Conservation (phyloP, 768 basidiomycete species). For the Tricholoma bakamatsutake region DNA sequence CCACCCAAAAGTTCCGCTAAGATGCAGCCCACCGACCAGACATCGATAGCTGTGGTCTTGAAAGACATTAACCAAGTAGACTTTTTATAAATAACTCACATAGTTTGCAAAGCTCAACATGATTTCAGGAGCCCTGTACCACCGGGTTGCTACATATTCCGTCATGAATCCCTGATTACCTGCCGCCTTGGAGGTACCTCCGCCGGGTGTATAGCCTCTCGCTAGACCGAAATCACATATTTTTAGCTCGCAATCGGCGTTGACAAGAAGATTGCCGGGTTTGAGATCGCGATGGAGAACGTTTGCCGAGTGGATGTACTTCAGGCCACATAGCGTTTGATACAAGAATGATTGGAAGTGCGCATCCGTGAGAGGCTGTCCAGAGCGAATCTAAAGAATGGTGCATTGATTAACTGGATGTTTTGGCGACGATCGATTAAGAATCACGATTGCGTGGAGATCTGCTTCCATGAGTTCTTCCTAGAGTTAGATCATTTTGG, state of each 20-base stretch:
- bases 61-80: conserved; percentile 7
- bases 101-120: conserved; percentile 97
- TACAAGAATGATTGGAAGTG: conserved; percentile 97
- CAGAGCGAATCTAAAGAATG: conserved; percentile 63
- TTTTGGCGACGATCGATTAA: background rate
- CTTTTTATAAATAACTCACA: conserved; percentile 38
- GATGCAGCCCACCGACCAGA: conserved; percentile 96
- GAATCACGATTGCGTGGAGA: conserved; percentile 90
- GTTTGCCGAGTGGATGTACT: conserved; percentile 97
- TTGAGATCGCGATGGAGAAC: conserved; percentile 97
- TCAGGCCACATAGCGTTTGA: conserved; percentile 95
- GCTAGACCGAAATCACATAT: conserved; percentile 99
- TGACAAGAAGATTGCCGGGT: conserved; percentile 92
- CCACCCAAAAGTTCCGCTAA: conserved; percentile 89
- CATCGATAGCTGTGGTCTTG: conserved; percentile 88
- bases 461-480: conserved; percentile 99
- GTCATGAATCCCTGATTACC: conserved; percentile 97
- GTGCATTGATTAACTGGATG: background rate
- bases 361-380: conserved; percentile 83
- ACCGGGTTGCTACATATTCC: conserved; percentile 97
- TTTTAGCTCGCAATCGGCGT: conserved; percentile 97
- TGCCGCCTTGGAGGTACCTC: conserved; percentile 64
- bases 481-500: conserved; percentile 32
- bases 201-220: conserved; percentile 84
- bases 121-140: conserved; percentile 99